Base-by-base conservation (phyloP, 192 early-diverging fungal genomes). In the Coemansia sp. region DNA sequence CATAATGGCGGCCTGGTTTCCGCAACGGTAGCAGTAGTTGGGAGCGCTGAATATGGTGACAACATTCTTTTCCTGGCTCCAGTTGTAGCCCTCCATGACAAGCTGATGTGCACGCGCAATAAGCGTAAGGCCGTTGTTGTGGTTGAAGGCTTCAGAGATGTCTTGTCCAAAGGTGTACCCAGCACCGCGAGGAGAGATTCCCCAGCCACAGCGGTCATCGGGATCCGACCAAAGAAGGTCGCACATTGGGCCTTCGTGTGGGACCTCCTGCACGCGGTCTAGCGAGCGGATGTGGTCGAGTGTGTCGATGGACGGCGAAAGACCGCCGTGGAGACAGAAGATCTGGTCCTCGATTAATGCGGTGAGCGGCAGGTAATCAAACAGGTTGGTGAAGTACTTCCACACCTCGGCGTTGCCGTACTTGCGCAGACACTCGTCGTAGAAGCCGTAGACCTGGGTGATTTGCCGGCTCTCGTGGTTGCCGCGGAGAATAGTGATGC, bases 1-100 rank as follows among this genome's bases (percentile, higher is more conserved):
- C 97, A 99, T 98, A 75, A 99, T 99, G 34, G 97, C 97, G 30
- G 97, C 97, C 87, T 98, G 96, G 78, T 99, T 99, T 56, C 97
- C 97, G 73, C 97, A 99, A 49, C 97, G 90, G 89, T 99, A 99
- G 82, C 97, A 98, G 86, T 99, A 99, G 84, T 99, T 99, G 35
- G 97, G 97, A 48, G 97, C 97, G 83, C 91, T 93, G 77, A 99
- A 99, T 66, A 99, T 99, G 24, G 97, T 99, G 15, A 99, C 97
- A 4, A 96, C 95, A 80, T 99, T 98, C 81, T 92, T 89, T 60
- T 98, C 97, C 84, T 99, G 96, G 63, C 90, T 90, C 97, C 97
- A 99, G 81, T 95, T 97, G 85, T 97, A 99, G 61, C 97, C 95
- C 92, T 93, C 93, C 92, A 93, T 93, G 55, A 94, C 92, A 62